Evolutionary conservation across 225 moss, liverwort and hornwort species (phyloP), one percentile per base, ranked within the genome.

Genomic region (Polytrichum formosum): DNA sequence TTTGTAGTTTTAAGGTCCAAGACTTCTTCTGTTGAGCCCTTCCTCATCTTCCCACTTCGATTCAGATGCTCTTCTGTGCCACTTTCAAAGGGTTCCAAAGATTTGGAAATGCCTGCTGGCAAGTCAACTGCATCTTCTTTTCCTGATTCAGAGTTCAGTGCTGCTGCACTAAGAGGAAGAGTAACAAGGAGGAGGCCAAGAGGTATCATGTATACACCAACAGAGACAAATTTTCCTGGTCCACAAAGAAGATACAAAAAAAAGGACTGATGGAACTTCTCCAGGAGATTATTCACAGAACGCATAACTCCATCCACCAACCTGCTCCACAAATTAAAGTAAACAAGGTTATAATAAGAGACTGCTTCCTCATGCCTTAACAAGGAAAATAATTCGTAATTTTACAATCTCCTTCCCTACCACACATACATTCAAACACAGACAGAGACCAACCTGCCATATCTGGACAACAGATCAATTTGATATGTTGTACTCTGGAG

Each of bases 231-330:
- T 78, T 82, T 92, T 81, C 87, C 82, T 53, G 94, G 88, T 71
- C 89, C 83, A 63, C 91, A 86, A 26, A 97, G 92, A 70, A 91
- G 85, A 75, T 91, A 98, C 17, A 98, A 80, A 80, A 98, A 97
- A 76, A 94, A 90, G 29, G 97, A 98, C 74, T 98, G 98, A 28
- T 98, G 98, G 74, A 94, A 94, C 72, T 98, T 98, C 80, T 98
- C 98, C 63, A 98, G 85, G 22, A 98, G 69, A 75, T 98, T 98
- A 73, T 98, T 98, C 60, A 91, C 92, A 4, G 92, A 94, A 65
- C 92, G 91, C 78, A 93, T 77, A 10, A 93, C 87, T 75, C 91
- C 91, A 78, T 98, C 98, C 73, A 98, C 85, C 74, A 94, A 81
- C 67, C 98, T 98, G 91, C 63, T 35, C 61, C 77, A 76, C 62